Conservation (phyloP, 345 rosid genomes). For the Arabidopsis suecica region DNA sequence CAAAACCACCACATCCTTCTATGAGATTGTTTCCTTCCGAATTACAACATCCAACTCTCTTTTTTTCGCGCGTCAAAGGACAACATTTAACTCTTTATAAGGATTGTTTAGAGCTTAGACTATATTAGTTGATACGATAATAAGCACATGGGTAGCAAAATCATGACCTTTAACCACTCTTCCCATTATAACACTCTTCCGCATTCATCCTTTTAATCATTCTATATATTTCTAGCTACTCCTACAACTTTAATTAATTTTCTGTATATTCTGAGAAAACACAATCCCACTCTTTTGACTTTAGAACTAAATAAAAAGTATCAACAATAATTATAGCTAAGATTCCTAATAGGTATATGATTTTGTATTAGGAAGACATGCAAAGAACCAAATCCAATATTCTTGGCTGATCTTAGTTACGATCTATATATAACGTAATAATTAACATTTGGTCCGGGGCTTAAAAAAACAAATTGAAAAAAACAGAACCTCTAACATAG, state of each 20-base stretch:
- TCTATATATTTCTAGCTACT: background rate
- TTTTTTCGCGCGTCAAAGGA: background rate
- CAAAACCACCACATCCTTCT: background rate
- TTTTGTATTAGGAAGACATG: background rate
- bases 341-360: too few relatives aligned
- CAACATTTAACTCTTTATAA: background rate
- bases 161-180: constrained; percentile 29
- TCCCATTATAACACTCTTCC: constrained; percentile 16
- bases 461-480: background rate
- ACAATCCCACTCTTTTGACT: constrained; percentile 5
- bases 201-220: constrained; percentile 22
- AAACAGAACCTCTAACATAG: background rate
- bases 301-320: background rate
- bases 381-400: constrained; percentile 5
- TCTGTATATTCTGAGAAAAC: background rate
- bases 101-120: too few relatives aligned
- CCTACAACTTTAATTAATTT: constrained; percentile 2
- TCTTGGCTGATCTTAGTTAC: background rate
- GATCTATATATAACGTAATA: background rate
- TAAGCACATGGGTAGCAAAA: constrained; percentile 34
- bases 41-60: background rate
- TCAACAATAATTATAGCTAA: background rate
- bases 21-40: background rate
- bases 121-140: constrained; percentile 2
- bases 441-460: background rate